Evolutionary conservation across 805 yeast genomes (phyloP).

Genomic region (Wickerhamiella bombiphila): DNA sequence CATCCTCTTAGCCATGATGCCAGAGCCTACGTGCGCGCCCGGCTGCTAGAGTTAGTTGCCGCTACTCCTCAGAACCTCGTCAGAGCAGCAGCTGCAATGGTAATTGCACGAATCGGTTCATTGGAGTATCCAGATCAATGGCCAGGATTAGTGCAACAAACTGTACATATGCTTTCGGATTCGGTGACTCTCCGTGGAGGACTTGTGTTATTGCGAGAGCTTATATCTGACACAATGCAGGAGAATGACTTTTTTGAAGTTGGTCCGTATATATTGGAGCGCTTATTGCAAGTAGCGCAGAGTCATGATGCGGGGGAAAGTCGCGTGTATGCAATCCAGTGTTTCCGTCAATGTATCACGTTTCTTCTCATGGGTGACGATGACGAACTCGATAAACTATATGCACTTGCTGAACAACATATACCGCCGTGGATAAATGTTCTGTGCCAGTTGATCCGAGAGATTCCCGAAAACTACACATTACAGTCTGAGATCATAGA

Average conservation of each 20-base stretch:
- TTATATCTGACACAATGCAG: conserved; percentile 72
- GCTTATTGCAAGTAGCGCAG: conserved; percentile 17
- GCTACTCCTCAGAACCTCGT: conserved; percentile 33
- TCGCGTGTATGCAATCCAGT: conserved; percentile 20
- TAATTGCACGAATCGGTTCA: conserved; percentile 70
- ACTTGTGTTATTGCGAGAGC: conserved; percentile 34
- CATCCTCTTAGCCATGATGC: conserved; percentile 41
- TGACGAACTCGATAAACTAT: conserved; percentile 15
- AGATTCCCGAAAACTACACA: conserved; percentile 3
- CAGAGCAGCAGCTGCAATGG: conserved; percentile 52
- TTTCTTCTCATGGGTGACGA: conserved; percentile 20
- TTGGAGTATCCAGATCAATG: conserved; percentile 93
- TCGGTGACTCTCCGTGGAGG: conserved; percentile 34
- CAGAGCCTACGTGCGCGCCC: conserved; percentile 37
- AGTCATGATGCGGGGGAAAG: conserved; percentile 1
- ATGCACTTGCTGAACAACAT: conserved; percentile 8
- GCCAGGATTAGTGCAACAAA: conserved; percentile 42
- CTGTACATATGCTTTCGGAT: conserved; percentile 22
- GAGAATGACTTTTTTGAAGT: conserved; percentile 77
- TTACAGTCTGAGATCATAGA: conserved; percentile 13
- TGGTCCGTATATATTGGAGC: conserved; percentile 24
- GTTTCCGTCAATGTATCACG: conserved; percentile 23
- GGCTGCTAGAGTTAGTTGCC: conserved; percentile 36
- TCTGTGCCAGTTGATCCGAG: conserved; percentile 6
- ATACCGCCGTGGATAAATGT: conserved; percentile 12